A percentile compares a stretch with the other conserved stretches of the same genome.
Conservation (phyloP, 2,329 filamentous ascomycete genomes). For the Pyrenophora graminea region DNA sequence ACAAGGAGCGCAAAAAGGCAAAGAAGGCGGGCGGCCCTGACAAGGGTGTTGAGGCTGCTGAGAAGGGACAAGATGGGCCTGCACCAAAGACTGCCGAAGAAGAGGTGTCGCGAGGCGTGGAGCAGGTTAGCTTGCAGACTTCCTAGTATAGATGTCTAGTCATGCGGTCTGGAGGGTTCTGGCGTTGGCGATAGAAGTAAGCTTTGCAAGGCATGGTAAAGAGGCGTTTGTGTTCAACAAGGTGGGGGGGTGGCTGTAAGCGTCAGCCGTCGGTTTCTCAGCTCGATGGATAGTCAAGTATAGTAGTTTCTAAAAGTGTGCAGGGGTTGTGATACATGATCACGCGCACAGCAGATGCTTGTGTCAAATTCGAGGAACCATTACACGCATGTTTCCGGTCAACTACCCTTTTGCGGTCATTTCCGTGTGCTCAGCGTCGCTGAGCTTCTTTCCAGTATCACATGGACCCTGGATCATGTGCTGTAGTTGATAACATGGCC, state of each 20-base stretch:
- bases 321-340: constrained; percentile 3
- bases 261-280: not conserved
- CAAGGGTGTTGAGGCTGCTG: constrained; percentile 78
- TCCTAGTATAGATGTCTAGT: constrained; percentile 29
- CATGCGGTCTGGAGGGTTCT: not conserved
- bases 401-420: not conserved
- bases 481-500: no score
- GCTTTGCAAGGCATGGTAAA: constrained; percentile 1
- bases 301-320: not conserved
- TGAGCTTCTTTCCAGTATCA: not conserved
- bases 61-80: constrained; percentile 65
- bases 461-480: not conserved
- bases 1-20: constrained; percentile 66
- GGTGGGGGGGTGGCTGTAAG: not conserved
- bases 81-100: constrained; percentile 48
- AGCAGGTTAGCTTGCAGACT: constrained; percentile 52
- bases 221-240: constrained; percentile 7
- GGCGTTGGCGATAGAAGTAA: constrained; percentile 4
- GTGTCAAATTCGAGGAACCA: not conserved
- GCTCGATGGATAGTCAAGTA: not conserved
- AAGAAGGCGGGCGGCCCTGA: constrained; percentile 65
- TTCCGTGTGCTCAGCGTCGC: no score
- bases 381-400: not conserved
- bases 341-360: constrained; percentile 6
- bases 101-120: constrained; percentile 51